phyloP scores from a whole-genome alignment of 352 stramenopile species.

The Phytopythium helicoides region DNA sequence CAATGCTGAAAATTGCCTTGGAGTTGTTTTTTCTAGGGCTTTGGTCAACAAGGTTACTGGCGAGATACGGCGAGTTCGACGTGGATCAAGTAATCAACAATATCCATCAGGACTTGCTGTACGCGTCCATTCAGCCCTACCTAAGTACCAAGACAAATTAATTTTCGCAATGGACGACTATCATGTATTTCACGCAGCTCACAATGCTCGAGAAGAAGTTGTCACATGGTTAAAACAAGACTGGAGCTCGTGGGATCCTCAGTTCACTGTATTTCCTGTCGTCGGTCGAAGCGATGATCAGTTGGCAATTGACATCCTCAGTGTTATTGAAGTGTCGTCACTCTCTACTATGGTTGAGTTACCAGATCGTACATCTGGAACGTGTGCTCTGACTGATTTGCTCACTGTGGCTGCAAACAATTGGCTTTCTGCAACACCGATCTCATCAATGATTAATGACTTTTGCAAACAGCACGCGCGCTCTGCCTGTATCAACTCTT shows the following conservation, averaged over 20 bases:
- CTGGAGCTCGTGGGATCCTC: not conserved
- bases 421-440: not conserved
- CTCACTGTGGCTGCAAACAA: not conserved
- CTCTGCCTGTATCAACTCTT: not conserved
- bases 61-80: not conserved
- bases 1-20: not conserved
- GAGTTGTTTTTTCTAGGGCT: not conserved
- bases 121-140: not conserved
- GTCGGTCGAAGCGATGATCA: not conserved
- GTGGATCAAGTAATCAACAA: not conserved
- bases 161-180: constrained; percentile 1
- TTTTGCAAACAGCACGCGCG: not conserved
- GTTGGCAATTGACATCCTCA: not conserved
- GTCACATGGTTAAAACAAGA: not conserved
- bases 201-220: not conserved
- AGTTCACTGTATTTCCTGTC: not conserved
- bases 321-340: not conserved
- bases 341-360: not conserved
- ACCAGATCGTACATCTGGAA: not conserved
- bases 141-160: not conserved
- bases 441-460: not conserved
- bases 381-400: not conserved
- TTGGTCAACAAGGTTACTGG: not conserved
- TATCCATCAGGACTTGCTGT: not conserved
- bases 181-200: too few species aligned